These are phyloP conservation scores for Agrocybe praecox DNA, from an alignment of 768 basidiomycete species.

Conservation along the genomic window DNA sequence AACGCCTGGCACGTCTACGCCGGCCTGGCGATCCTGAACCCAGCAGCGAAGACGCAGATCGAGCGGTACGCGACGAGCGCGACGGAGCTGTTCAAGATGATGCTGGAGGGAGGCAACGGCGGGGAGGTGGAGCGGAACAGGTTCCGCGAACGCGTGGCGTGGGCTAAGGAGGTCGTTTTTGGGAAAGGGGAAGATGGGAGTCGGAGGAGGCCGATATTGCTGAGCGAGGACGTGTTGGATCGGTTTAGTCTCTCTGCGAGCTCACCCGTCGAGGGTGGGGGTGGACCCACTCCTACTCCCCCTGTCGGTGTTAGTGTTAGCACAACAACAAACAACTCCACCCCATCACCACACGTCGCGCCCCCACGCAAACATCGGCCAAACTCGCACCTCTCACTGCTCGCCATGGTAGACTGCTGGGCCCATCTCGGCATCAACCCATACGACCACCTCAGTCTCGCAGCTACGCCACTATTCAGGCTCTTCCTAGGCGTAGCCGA, in stretches of 20 bases:
- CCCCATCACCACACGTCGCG: slow-evolving; percentile 14
- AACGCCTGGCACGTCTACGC: slow-evolving; percentile 99
- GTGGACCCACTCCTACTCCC: neutral
- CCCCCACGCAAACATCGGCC: slow-evolving; percentile 50
- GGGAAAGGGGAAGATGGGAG: slow-evolving; percentile 31
- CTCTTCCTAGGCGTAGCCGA: slow-evolving; percentile 98
- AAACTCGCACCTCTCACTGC: slow-evolving; percentile 91
- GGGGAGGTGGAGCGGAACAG: slow-evolving; percentile 38
- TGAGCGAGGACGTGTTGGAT: slow-evolving; percentile 85
- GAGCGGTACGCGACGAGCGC: slow-evolving; percentile 86
- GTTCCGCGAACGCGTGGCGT: slow-evolving; percentile 73
- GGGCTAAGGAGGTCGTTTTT: slow-evolving; percentile 79
- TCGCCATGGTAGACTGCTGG: slow-evolving; percentile 99
- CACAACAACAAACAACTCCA: slow-evolving; percentile 4
- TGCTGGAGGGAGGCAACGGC: slow-evolving; percentile 64
- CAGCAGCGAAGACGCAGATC: slow-evolving; percentile 85
- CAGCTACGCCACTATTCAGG: slow-evolving; percentile 95
- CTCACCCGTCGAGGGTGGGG: no score
- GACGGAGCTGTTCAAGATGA: slow-evolving; percentile 93
- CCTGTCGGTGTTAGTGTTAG: slow-evolving; percentile 7
- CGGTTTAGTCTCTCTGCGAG: slow-evolving; percentile 78
- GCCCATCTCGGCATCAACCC: slow-evolving; percentile 84
- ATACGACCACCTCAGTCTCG: slow-evolving; percentile 87
- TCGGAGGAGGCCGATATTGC: slow-evolving; percentile 62
- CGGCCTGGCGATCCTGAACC: slow-evolving; percentile 97